Evolutionary conservation across 257 asterid species (phyloP).

Genomic region (Ajuga chamaepitys): DNA sequence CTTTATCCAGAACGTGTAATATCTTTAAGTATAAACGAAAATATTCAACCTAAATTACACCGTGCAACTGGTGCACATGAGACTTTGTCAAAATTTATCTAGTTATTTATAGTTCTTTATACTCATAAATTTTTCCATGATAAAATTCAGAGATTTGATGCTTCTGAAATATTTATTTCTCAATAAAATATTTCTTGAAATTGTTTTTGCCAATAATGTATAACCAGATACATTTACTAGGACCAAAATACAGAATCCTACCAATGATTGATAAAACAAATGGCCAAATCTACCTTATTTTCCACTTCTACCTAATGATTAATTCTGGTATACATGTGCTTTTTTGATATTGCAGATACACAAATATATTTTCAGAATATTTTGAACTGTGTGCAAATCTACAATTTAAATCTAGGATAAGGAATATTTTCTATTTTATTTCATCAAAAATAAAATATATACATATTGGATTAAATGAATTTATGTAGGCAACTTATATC

Average conservation of each 20-base stretch:
- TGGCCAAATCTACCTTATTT: conserved; percentile 8
- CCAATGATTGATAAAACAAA: conserved; percentile 16
- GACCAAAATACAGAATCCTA: neutral
- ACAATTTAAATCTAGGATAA: neutral
- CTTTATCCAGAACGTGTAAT: too few species aligned
- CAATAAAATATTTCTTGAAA: neutral
- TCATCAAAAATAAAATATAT: too few species aligned
- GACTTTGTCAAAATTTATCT: too few species aligned
- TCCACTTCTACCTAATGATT: conserved; percentile 5
- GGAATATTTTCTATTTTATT: neutral
- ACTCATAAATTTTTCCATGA: too few species aligned
- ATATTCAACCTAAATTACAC: too few species aligned
- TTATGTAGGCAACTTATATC: too few species aligned
- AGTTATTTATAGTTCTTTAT: too few species aligned
- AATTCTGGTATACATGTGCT: neutral
- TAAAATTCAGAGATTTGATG: too few species aligned
- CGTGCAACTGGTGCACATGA: too few species aligned
- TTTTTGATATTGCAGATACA: neutral
- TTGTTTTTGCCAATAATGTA: neutral
- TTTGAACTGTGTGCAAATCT: conserved; percentile 15
- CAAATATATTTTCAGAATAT: neutral
- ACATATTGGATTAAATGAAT: too few species aligned
- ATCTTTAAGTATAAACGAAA: too few species aligned
- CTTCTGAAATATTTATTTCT: neutral
- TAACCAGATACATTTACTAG: neutral